phyloP scores from a whole-genome alignment of 805 yeast species.

The Nakazawaea wyomingensis region DNA sequence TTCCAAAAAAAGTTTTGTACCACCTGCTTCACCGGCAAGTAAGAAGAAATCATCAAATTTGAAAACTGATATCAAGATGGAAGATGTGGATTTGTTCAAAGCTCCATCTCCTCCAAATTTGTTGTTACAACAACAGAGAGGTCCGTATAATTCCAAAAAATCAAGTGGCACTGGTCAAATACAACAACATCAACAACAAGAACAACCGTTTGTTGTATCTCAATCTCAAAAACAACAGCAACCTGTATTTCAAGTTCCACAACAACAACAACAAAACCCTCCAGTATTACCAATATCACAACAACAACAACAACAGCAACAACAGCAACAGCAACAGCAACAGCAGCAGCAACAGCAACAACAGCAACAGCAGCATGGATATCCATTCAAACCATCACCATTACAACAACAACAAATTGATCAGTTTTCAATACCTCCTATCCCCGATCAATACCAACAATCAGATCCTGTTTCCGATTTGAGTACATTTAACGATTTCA shows the following conservation, averaged over 20 bases:
- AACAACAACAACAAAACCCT: constrained; percentile 13
- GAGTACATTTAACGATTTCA: constrained; percentile 40
- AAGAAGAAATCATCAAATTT: constrained; percentile 5
- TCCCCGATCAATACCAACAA: constrained; percentile 8
- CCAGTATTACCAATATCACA: constrained; percentile 20
- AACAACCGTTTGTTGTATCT: not conserved
- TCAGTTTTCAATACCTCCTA: constrained; percentile 1
- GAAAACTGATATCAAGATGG: constrained; percentile 6
- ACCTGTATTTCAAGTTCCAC: not conserved
- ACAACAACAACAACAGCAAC: constrained; percentile 9
- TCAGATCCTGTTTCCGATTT: constrained; percentile 8
- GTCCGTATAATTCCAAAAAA: constrained; percentile 1
- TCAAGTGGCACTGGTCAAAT: constrained; percentile 13
- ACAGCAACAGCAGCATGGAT: not conserved
- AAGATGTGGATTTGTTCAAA: constrained; percentile 8
- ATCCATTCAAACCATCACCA: too few relatives aligned
- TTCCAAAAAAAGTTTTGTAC: not conserved
- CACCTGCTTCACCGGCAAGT: not conserved
- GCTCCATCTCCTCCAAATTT: constrained; percentile 11
- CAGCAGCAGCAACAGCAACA: constrained; percentile 14
- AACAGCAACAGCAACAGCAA: constrained; percentile 9
- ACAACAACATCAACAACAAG: constrained; percentile 7
- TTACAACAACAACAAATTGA: constrained; percentile 11
- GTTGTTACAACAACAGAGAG: constrained; percentile 9
- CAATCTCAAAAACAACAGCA: not conserved